Percentiles rank a stretch among this genome's conserved stretches.
Conservation (phyloP, 306 rosid species). For the Pterocarpus macrocarpus region DNA sequence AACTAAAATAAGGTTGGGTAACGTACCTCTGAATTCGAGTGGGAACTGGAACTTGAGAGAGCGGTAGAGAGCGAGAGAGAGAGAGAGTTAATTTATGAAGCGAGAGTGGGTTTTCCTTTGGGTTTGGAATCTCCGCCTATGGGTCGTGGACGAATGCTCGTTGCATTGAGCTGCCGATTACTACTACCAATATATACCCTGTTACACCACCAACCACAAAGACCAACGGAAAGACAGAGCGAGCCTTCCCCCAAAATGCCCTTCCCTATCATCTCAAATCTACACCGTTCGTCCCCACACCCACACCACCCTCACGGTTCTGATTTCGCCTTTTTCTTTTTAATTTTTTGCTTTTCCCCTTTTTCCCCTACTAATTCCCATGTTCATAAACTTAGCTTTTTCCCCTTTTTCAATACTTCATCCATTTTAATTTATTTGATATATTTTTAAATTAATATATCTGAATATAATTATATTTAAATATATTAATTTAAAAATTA, state of each 20-base stretch:
- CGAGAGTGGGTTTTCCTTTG: not conserved
- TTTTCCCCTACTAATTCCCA: too few relatives aligned
- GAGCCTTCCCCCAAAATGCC: constrained; percentile 17
- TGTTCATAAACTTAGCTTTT: too few relatives aligned
- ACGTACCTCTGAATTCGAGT: constrained; percentile 35
- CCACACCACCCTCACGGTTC: not conserved
- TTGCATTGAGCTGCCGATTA: not conserved
- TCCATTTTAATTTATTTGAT: too few relatives aligned
- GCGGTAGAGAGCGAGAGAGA: not conserved
- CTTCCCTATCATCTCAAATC: not conserved
- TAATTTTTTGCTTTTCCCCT: too few relatives aligned
- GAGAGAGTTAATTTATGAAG: constrained; percentile 9
- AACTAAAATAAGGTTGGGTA: not conserved
- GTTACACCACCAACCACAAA: not conserved
- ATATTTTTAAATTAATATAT: too few relatives aligned
- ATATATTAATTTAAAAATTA: too few relatives aligned
- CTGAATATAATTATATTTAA: too few relatives aligned
- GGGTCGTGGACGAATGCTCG: constrained; percentile 39
- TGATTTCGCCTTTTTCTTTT: not conserved
- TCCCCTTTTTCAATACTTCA: too few relatives aligned
- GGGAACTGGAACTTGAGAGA: not conserved
- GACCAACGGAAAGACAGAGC: too few relatives aligned
- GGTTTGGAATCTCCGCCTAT: constrained; percentile 55
- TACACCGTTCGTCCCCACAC: constrained; percentile 27
- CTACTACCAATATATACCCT: constrained; percentile 10